Conservation (phyloP, 345 rosid genomes). For the Excoecaria agallocha region DNA sequence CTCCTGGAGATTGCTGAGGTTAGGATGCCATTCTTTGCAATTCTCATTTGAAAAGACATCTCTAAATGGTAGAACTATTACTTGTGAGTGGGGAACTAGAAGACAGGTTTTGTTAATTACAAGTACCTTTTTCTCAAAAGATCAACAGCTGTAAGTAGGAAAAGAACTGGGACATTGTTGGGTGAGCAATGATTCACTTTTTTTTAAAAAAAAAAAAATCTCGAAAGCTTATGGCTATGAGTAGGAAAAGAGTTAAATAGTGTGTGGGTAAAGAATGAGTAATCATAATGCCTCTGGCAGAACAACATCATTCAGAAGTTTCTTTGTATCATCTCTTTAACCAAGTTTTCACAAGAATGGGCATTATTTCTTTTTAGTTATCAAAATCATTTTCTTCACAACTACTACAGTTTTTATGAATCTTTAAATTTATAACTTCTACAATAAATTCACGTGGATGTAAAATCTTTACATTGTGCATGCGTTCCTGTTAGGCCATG, state of each 20-base stretch:
- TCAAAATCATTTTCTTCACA: not conserved
- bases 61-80: not conserved
- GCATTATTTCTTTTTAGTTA: not conserved
- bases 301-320: not conserved
- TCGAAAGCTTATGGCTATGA: not conserved
- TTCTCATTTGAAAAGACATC: not conserved
- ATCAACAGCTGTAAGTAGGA: not conserved
- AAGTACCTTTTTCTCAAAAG: not conserved
- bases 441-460: not conserved
- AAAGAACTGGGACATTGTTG: not conserved
- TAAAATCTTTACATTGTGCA: not conserved
- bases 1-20: not conserved
- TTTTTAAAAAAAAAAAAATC: not conserved
- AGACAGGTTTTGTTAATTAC: not conserved
- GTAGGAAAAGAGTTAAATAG: not conserved
- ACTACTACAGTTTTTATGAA: not conserved
- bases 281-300: not conserved
- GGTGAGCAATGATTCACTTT: not conserved
- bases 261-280: not conserved
- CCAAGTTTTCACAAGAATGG: not conserved
- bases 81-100: not conserved
- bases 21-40: slow-evolving; percentile 1
- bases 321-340: not conserved
- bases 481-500: not conserved
- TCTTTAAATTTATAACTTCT: no score